These are phyloP conservation scores for Fusarium guadeloupense DNA, from an alignment of 2,329 filamentous ascomycete species.

Conservation along the genomic window DNA sequence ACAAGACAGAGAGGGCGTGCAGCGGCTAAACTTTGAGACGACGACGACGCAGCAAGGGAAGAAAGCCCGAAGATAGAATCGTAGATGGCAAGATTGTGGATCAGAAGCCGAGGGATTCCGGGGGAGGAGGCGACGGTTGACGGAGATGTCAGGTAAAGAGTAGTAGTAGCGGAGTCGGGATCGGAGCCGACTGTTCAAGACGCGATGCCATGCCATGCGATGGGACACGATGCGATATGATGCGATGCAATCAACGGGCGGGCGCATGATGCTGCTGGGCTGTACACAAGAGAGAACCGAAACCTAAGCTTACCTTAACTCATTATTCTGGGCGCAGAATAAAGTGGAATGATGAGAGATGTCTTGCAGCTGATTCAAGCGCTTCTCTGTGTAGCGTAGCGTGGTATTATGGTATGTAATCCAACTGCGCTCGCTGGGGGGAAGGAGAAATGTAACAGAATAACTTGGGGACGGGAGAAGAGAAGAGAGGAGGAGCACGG, in stretches of 20 bases:
- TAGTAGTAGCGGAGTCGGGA: slow-evolving; percentile 35
- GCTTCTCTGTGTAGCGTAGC: slow-evolving; percentile 21
- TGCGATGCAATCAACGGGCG: slow-evolving; percentile 15
- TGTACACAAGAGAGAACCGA: background rate
- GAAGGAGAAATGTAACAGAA: background rate
- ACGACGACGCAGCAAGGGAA: slow-evolving; percentile 24
- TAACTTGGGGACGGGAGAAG: background rate
- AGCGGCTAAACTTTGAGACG: slow-evolving; percentile 38
- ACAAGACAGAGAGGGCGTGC: slow-evolving; percentile 18
- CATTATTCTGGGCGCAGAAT: slow-evolving; percentile 26
- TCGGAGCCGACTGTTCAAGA: slow-evolving; percentile 26
- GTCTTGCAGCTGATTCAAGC: slow-evolving; percentile 22
- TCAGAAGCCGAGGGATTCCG: slow-evolving; percentile 32
- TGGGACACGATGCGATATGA: background rate
- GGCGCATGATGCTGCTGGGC: slow-evolving; percentile 6
- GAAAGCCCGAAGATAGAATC: slow-evolving; percentile 27
- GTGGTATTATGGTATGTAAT: slow-evolving; percentile 14
- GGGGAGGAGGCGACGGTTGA: slow-evolving; percentile 17
- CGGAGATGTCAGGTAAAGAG: slow-evolving; percentile 17
- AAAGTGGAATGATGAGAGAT: slow-evolving; percentile 8
- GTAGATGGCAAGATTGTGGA: slow-evolving; percentile 34
- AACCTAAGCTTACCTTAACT: slow-evolving; percentile 18
- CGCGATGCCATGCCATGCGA: background rate
- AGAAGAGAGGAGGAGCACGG: background rate
- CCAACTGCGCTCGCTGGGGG: slow-evolving; percentile 17